Percentiles rank a stretch among this genome's conserved stretches.
phyloP scores from a whole-genome alignment of 1,284 basidiomycete genomes.

The Ustilago shanxiensis region DNA sequence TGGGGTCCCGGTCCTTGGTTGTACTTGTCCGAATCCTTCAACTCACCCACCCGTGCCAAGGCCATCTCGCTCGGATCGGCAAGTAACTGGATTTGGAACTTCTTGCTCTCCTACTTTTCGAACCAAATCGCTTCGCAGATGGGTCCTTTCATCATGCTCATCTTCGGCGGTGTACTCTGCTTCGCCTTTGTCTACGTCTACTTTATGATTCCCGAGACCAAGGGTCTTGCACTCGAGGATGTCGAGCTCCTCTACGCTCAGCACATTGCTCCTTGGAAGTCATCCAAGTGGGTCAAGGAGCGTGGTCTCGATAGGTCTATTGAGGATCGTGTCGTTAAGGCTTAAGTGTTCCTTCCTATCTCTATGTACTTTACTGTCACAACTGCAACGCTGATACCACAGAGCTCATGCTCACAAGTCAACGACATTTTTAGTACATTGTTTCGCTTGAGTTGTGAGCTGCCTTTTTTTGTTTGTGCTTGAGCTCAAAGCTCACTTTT shows the following conservation, averaged over 20 bases:
- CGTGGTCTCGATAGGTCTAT: slow-evolving; percentile 29
- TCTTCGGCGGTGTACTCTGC: slow-evolving; percentile 79
- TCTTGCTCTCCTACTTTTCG: slow-evolving; percentile 79
- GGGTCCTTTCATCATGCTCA: slow-evolving; percentile 77
- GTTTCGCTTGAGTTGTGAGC: not conserved
- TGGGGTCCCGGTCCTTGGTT: slow-evolving; percentile 81
- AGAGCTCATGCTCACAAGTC: not conserved
- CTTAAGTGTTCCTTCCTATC: slow-evolving; percentile 1
- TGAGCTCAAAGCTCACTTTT: no score
- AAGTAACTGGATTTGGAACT: slow-evolving; percentile 78
- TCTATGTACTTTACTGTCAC: slow-evolving; percentile 9
- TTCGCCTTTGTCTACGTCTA: slow-evolving; percentile 71
- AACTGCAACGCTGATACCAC: slow-evolving; percentile 6
- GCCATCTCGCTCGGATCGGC: slow-evolving; percentile 80
- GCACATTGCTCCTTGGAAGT: slow-evolving; percentile 43
- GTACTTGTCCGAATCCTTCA: slow-evolving; percentile 74
- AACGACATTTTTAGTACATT: not conserved
- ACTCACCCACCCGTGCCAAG: slow-evolving; percentile 81
- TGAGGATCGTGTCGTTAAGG: slow-evolving; percentile 31
- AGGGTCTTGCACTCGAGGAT: slow-evolving; percentile 81
- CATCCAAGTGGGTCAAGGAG: slow-evolving; percentile 38
- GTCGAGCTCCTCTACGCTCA: slow-evolving; percentile 71
- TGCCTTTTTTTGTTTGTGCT: no score
- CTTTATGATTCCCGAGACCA: slow-evolving; percentile 81
- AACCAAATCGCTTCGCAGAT: slow-evolving; percentile 76